Evolutionary conservation across 139 green algal genomes (phyloP), one percentile per base, ranked within the genome.

Genomic region (Volvox reticuliferus): DNA sequence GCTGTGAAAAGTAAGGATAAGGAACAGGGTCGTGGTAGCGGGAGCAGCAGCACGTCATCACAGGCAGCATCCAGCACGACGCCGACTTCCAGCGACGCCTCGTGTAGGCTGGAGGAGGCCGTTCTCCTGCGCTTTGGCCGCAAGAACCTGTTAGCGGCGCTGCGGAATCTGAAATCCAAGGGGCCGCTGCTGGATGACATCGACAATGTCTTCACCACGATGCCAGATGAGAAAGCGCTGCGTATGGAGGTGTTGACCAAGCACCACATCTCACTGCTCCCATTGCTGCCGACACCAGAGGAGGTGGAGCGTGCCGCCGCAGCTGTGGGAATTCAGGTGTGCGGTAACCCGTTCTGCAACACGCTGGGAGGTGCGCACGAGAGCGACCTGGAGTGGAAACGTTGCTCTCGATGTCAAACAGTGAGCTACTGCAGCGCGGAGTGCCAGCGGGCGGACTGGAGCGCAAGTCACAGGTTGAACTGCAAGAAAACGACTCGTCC

Each of bases 371-470:
- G 78, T 22, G 26, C 78, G 78, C 28, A 32, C 20, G 78, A 84
- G 78, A 68, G 13, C 5, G 37, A 32, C 18, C 12, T 84, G 78
- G 5, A 22, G 78, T 44, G 5, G 2, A 84, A 84, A 35, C 36
- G 78, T 13, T 84, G 78, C 78, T n/a, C 37, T 37, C 78, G 78
- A 35, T 84, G 78, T 35, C 63, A 84, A 44, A 35, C 36, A 33
- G 78, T 67, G 1, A 68, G 12, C 78, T 84, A 84, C 36, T 84
- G 78, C 78, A 68, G 78, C 78, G 1, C 20, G 36, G 78, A 32
- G 37, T 84, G 78, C 78, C 78, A 84, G 78, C 37, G 12, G 37
- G 78, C 36, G 36, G 37, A 84, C 78, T 84, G 78, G 78, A 30
- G 32, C 12, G 37, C 78, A 13, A 35, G 36, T 16, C 78, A 84